Evolutionary conservation across 306 rosid genomes (phyloP).

Genomic region (Bauhinia variegata): DNA sequence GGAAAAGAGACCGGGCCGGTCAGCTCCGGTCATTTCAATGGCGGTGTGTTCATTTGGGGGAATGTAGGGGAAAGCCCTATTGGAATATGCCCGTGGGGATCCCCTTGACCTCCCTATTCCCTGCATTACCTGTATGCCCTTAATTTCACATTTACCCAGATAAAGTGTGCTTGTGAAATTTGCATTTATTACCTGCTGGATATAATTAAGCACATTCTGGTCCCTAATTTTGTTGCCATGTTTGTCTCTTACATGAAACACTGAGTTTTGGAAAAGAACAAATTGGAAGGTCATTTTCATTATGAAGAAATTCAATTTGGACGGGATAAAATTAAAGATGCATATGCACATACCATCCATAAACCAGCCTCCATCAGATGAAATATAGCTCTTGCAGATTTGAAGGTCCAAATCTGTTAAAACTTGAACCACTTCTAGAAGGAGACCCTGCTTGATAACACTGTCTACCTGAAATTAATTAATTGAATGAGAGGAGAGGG

Average conservation of each 20-base stretch:
- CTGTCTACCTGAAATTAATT: slow-evolving; percentile 62
- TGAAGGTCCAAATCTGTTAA: slow-evolving; percentile 74
- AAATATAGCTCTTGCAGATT: slow-evolving; percentile 66
- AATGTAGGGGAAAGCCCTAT: slow-evolving; percentile 26
- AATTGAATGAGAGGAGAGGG: too few relatives aligned
- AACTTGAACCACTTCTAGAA: slow-evolving; percentile 71
- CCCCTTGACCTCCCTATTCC: slow-evolving; percentile 55
- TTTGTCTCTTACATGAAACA: slow-evolving; percentile 68
- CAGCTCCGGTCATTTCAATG: slow-evolving; percentile 63
- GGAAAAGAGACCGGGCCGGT: slow-evolving; percentile 64
- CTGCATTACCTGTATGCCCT: too few relatives aligned
- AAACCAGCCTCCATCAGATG: slow-evolving; percentile 79
- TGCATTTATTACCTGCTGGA: too few relatives aligned
- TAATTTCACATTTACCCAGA: too few relatives aligned
- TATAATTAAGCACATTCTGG: slow-evolving; percentile 50
- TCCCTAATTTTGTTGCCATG: slow-evolving; percentile 62
- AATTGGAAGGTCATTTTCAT: too few relatives aligned
- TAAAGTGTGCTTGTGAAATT: too few relatives aligned
- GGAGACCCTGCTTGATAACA: slow-evolving; percentile 69
- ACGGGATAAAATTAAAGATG: neutral
- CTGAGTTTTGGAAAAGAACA: slow-evolving; percentile 37
- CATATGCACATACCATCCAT: slow-evolving; percentile 75
- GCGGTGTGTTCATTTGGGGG: slow-evolving; percentile 46
- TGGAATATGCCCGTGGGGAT: slow-evolving; percentile 37
- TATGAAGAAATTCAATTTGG: neutral